phyloP scores from a whole-genome alignment of 2,329 filamentous ascomycete genomes.

The Penicillium digitatum region DNA sequence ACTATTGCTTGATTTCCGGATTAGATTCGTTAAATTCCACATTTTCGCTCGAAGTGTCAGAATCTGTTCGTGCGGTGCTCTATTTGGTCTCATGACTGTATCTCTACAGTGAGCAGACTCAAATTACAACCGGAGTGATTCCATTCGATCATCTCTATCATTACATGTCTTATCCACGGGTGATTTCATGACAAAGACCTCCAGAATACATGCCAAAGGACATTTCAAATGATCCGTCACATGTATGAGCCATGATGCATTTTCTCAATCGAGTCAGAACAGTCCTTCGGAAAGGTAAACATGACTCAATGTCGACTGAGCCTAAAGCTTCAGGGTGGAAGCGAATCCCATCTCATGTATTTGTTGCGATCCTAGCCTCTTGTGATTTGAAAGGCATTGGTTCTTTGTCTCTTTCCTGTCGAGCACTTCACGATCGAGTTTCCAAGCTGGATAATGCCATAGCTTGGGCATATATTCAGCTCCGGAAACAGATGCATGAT shows the following conservation, averaged over 20 bases:
- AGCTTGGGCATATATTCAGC: slow-evolving; percentile 20
- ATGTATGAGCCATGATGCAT: slow-evolving; percentile 9
- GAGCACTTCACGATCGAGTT: slow-evolving; percentile 18
- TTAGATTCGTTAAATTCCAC: neutral
- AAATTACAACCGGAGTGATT: neutral
- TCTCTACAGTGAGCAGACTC: neutral
- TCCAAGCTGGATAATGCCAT: slow-evolving; percentile 21
- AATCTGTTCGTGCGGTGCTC: neutral
- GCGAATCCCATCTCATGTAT: slow-evolving; percentile 17
- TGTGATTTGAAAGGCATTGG: slow-evolving; percentile 22
- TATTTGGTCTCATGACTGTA: neutral
- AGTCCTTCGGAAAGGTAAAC: slow-evolving; percentile 15
- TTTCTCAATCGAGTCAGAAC: slow-evolving; percentile 16
- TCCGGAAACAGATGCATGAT: slow-evolving; percentile 8
- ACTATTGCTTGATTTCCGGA: neutral
- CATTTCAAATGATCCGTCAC: neutral
- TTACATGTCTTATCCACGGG: neutral
- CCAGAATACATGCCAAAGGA: neutral
- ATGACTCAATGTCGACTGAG: neutral
- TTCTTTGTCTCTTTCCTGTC: slow-evolving; percentile 21
- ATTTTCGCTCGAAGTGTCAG: neutral
- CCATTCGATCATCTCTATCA: neutral
- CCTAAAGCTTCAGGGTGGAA: slow-evolving; percentile 21
- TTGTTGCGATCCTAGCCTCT: slow-evolving; percentile 19
- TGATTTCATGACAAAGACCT: neutral